Conservation (phyloP, 768 basidiomycete genomes). For the Trametes gibbosa region DNA sequence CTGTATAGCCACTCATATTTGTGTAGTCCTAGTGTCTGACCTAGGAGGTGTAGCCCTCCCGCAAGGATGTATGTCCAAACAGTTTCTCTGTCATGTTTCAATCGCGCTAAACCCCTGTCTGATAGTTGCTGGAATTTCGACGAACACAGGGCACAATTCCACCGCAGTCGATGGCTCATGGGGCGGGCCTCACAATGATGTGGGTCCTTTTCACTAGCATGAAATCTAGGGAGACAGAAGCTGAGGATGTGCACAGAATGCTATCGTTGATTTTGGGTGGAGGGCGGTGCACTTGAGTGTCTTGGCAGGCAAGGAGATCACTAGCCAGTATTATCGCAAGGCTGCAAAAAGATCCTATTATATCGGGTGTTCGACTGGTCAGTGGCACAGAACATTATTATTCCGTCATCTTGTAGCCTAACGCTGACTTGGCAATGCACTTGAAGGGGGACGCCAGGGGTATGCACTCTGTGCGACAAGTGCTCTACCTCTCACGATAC, state of each 20-base stretch:
- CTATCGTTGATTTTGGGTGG: constrained; percentile 28
- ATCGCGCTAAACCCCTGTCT: too few relatives aligned
- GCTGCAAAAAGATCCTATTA: constrained; percentile 24
- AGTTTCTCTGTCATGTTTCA: too few relatives aligned
- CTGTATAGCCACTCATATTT: not conserved
- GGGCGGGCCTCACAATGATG: constrained; percentile 21
- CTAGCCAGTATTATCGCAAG: constrained; percentile 25
- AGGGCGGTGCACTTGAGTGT: constrained; percentile 27
- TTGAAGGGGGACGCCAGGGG: constrained; percentile 28
- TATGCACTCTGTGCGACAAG: too few relatives aligned
- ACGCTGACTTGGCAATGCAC: not conserved
- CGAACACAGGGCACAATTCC: constrained; percentile 20
- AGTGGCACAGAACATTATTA: not conserved
- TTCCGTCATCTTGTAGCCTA: not conserved
- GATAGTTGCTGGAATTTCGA: constrained; percentile 23
- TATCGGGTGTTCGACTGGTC: constrained; percentile 29
- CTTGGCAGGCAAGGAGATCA: constrained; percentile 26
- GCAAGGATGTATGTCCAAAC: constrained; percentile 18
- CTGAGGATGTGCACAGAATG: constrained; percentile 14
- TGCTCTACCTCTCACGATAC: too few relatives aligned
- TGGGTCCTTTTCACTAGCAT: not conserved
- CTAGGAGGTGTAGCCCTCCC: constrained; percentile 15
- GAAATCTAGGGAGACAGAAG: too few relatives aligned
- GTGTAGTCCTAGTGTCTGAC: constrained; percentile 15
- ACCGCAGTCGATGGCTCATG: constrained; percentile 7